A percentile compares a stretch with the other conserved stretches of the same genome.
Conservation (phyloP, 1,139 yeast species). For the Saccharomyces hybrid region DNA sequence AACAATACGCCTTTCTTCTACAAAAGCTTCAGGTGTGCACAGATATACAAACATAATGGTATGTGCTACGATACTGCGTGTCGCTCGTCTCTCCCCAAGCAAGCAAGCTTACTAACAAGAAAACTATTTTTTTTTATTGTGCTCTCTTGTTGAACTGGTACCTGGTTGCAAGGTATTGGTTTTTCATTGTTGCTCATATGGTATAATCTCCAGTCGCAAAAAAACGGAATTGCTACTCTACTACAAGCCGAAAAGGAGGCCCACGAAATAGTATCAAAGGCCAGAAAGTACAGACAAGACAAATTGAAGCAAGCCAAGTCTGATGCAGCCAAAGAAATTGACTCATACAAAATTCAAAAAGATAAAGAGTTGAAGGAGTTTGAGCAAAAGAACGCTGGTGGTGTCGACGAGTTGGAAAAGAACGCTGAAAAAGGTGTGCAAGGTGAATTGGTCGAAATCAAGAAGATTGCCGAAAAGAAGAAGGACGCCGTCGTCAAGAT, state of each 20-base stretch:
- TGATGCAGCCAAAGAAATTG: constrained; percentile 87
- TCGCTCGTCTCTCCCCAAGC: neutral
- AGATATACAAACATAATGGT: neutral
- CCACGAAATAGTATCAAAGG: constrained; percentile 85
- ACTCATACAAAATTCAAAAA: constrained; percentile 75
- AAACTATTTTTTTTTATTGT: neutral
- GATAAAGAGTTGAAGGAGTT: constrained; percentile 70
- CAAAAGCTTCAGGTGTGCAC: neutral
- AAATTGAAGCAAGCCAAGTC: constrained; percentile 82
- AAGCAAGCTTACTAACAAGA: neutral
- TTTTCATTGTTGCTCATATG: neutral
- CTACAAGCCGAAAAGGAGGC: constrained; percentile 87
- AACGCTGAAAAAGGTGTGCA: constrained; percentile 61
- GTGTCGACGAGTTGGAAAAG: constrained; percentile 51
- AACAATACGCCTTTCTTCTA: neutral
- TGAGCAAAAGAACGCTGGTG: constrained; percentile 42
- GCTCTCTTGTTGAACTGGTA: neutral
- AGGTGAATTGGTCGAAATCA: constrained; percentile 52
- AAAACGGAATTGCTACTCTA: constrained; percentile 32
- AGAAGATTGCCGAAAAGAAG: constrained; percentile 54
- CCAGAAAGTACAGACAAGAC: constrained; percentile 52
- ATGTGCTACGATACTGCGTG: neutral
- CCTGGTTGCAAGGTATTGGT: neutral
- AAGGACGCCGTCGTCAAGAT: constrained; percentile 61
- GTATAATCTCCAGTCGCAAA: constrained; percentile 19